Evolutionary conservation across 805 yeast species (phyloP), one percentile per base, ranked within the genome.

Genomic region (Dipodascopsis tothii): DNA sequence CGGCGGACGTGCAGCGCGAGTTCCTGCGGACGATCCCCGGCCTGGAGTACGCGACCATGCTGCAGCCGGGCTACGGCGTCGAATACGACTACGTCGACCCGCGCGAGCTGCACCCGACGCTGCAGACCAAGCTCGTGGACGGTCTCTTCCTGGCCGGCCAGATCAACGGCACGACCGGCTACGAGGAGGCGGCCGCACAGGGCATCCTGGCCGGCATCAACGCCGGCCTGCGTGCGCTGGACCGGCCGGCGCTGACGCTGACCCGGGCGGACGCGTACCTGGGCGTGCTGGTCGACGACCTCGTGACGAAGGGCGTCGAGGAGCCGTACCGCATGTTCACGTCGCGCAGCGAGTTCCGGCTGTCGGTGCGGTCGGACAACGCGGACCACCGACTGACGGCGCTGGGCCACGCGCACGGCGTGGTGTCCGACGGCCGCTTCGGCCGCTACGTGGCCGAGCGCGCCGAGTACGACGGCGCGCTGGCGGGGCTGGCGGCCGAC

Each of bases 281-380:
- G 43, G 99, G 98, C 1, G 95, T 92, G 4, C 67, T 92, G 46
- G 80, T 92, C 38, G 98, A 92, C 63, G 99, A 92, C 66, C 70
- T 92, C 52, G 82, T 88, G 23, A 88, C 96, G 0, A 86, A 86
- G 61, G 99, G 98, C 17, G 95, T 92, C 1, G 84, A 80, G 48
- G 99, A 92, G 62, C 99, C 99, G 1, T 92, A 92, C 61, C 70
- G 99, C 51, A 92, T 92, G 98, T 92, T 92, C 60, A 92, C 98
- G 0, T 86, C 96, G 4, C 73, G 99, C 40, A 84, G 95, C 0
- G 99, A 92, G 61, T 92, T 86, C 61, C 71, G 98, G 59, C 77
- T 92, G 32, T 80, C 87, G 27, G 85, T 87, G 3, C 70, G 99
- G 46, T 80, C 95, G 0, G 98, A 92, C 61, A 92, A 92, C 67